Base-by-base conservation (phyloP, 768 basidiomycete genomes). In the Boletus vinaceobasis region DNA sequence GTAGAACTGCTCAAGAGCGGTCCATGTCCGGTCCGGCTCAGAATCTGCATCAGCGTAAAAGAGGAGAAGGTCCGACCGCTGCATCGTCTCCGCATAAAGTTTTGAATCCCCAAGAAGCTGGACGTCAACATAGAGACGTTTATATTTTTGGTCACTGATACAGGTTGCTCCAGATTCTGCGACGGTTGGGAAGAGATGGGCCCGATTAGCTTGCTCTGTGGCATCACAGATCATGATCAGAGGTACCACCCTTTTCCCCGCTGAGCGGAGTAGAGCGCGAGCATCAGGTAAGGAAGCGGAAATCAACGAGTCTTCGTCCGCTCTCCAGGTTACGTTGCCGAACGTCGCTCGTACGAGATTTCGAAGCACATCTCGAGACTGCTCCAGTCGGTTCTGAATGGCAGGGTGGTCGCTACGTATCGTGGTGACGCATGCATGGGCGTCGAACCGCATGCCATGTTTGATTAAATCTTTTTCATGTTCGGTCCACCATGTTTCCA, bases 371-470 rank as follows among this genome's bases (percentile, higher is more conserved):
- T 38, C 56, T n/a, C 52, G 65, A 43, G 66, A 67, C 14, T 62
- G 58, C 39, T 45, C 33, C 26, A 58, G 37, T 26, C 66, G 55
- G 23, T 9, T 7, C 51, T 67, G 65, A 45, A 67, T 62, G 29
- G 62, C 62, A 21, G 65, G 57, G 43, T 67, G 55, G 43, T 67
- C 57, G 44, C 60, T 67, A 19, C 10, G 58, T n/a, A 60, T 61
- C 4, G 75, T 71, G 15, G 75, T 77, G 48, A 78, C 65, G 49
- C 78, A 79, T 9, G 73, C 77, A 21, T 74, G 69, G 2, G 69
- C 75, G 32, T 68, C 60, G 19, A 76, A 76, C 9, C 55, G 45
- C 65, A 78, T 77, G 13, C 65, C 65, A 37, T 72, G 61, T 27
- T 48, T 53, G 17, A 58, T 58, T 50, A 78, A 69, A 13, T 55